phyloP scores from a whole-genome alignment of 345 rosid genomes.

The Alliaria petiolata region DNA sequence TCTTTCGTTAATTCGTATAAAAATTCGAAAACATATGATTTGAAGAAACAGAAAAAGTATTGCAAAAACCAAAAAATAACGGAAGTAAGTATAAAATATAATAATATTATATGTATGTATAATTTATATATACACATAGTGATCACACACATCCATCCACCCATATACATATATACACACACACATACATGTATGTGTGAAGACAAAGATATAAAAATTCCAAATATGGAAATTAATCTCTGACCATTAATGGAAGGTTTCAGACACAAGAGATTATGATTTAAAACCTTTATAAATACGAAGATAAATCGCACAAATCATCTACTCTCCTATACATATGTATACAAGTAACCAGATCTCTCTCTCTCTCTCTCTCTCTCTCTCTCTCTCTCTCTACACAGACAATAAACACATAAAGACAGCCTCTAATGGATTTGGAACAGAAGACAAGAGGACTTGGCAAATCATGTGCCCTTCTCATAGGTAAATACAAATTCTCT shows the following conservation, averaged over 20 bases:
- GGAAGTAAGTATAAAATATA: neutral
- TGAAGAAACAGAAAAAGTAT: neutral
- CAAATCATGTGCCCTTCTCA: slow-evolving; percentile 73
- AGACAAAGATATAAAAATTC: neutral
- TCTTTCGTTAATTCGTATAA: too few species aligned
- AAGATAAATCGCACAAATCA: slow-evolving; percentile 8
- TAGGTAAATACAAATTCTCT: slow-evolving; percentile 22
- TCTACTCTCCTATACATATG: slow-evolving; percentile 6
- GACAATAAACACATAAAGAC: slow-evolving; percentile 20
- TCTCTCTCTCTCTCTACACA: neutral
- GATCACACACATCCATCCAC: neutral
- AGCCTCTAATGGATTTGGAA: slow-evolving; percentile 32
- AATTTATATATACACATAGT: neutral
- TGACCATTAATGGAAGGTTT: slow-evolving; percentile 14
- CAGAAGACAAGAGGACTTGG: slow-evolving; percentile 44
- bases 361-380: neutral
- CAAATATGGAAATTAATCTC: slow-evolving; percentile 4
- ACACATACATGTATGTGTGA: neutral
- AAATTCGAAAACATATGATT: neutral
- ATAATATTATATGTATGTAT: neutral
- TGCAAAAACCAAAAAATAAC: neutral
- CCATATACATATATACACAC: neutral
- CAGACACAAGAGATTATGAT: slow-evolving; percentile 4
- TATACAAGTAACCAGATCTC: neutral
- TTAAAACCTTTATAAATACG: slow-evolving; percentile 9